Conservation (phyloP, 495 filamentous ascomycete species). For the Neurospora sp. region DNA sequence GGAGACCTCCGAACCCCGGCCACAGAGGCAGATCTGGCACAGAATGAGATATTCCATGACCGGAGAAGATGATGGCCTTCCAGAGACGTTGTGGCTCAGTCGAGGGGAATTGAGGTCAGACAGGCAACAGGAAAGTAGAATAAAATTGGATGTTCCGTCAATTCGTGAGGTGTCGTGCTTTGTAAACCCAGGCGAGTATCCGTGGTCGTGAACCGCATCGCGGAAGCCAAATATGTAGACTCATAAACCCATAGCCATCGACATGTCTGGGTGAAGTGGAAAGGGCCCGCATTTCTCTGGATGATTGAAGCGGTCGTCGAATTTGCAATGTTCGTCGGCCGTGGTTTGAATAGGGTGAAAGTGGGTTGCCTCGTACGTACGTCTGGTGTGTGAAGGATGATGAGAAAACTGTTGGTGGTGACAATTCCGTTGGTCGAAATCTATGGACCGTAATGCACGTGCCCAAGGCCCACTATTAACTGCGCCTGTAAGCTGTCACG, state of each 20-base stretch:
- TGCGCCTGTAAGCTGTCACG: background rate
- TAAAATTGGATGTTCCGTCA: background rate
- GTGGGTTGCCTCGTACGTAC: background rate
- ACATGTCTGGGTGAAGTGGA: background rate
- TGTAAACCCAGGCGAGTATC: background rate
- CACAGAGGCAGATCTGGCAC: background rate
- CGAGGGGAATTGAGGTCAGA: background rate
- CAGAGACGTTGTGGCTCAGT: background rate
- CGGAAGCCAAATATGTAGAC: background rate
- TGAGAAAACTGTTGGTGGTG: background rate
- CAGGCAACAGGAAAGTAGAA: background rate
- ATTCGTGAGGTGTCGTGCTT: background rate
- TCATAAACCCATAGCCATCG: background rate
- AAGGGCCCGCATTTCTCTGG: background rate
- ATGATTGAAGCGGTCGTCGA: background rate
- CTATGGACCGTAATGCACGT: background rate
- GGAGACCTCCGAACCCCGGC: slow-evolving; percentile 1
- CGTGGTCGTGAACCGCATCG: background rate
- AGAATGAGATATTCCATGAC: background rate
- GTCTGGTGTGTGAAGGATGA: background rate
- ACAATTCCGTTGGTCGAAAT: background rate
- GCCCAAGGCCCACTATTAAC: background rate
- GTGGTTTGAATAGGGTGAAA: background rate
- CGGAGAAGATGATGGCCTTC: background rate
- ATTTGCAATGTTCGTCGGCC: background rate